These are phyloP conservation scores for Rubroboletus satanas DNA, from an alignment of 768 basidiomycete species.

Conservation along the genomic window DNA sequence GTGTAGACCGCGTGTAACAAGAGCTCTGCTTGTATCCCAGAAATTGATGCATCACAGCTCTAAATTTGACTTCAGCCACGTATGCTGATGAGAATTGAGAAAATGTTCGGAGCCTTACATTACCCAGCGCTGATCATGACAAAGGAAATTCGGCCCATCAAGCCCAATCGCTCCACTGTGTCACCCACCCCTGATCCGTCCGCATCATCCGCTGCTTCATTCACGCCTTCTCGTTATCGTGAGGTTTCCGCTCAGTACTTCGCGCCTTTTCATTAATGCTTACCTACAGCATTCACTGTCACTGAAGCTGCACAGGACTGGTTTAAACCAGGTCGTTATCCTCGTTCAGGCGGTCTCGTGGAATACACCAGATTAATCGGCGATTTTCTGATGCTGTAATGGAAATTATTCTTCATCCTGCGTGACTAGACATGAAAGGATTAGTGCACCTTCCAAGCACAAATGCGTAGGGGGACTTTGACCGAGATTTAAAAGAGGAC, in stretches of 20 bases:
- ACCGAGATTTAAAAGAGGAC: slow-evolving; percentile 19
- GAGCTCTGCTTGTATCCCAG: slow-evolving; percentile 1
- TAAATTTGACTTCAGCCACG: slow-evolving; percentile 5
- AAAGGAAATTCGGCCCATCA: slow-evolving; percentile 18
- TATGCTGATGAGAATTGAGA: slow-evolving; percentile 6
- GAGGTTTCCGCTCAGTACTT: slow-evolving; percentile 27
- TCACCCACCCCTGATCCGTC: slow-evolving; percentile 30
- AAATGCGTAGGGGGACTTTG: slow-evolving; percentile 7
- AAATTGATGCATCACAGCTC: slow-evolving; percentile 1
- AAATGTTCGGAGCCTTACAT: slow-evolving; percentile 7
- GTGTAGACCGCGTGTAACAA: slow-evolving; percentile 6
- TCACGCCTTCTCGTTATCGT: slow-evolving; percentile 30
- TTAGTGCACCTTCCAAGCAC: slow-evolving; percentile 4
- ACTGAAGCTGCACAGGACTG: slow-evolving; percentile 11
- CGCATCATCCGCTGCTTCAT: slow-evolving; percentile 23
- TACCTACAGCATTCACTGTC: slow-evolving; percentile 15
- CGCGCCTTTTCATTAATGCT: slow-evolving; percentile 27
- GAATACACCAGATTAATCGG: slow-evolving; percentile 16
- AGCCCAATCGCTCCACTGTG: slow-evolving; percentile 1
- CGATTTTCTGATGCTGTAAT: slow-evolving; percentile 12
- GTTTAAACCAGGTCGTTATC: slow-evolving; percentile 10
- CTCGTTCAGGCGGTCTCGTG: slow-evolving; percentile 9
- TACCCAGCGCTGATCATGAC: slow-evolving; percentile 27
- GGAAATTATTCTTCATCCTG: slow-evolving; percentile 4
- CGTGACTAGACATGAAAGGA: slow-evolving; percentile 9